These are phyloP conservation scores for Boletus tylopilopsis DNA, from an alignment of 768 basidiomycete species.

Conservation along the genomic window DNA sequence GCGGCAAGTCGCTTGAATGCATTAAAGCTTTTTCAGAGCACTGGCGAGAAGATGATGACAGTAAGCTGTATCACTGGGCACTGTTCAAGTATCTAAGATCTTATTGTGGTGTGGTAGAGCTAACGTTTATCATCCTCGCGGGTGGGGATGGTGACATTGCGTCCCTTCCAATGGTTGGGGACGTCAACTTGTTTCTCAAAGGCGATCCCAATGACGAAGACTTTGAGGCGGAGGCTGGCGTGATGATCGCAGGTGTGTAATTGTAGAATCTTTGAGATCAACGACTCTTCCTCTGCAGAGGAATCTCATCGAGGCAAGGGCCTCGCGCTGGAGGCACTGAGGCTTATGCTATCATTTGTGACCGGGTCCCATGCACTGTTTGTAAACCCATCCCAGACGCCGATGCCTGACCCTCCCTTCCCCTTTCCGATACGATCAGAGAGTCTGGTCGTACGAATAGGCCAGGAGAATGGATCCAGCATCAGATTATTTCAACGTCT, in stretches of 20 bases:
- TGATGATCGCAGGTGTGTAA: constrained; percentile 84
- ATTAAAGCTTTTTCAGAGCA: constrained; percentile 48
- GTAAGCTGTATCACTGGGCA: constrained; percentile 29
- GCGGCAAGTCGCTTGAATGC: neutral
- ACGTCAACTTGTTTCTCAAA: constrained; percentile 88
- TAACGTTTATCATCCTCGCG: constrained; percentile 87
- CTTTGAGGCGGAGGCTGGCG: constrained; percentile 79
- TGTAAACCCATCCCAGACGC: constrained; percentile 10
- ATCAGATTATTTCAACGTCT: constrained; percentile 71
- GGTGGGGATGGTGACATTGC: constrained; percentile 24
- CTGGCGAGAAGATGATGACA: constrained; percentile 87
- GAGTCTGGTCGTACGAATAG: constrained; percentile 66
- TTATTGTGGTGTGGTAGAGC: constrained; percentile 41
- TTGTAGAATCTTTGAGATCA: neutral
- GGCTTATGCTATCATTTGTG: constrained; percentile 65
- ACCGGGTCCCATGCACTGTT: constrained; percentile 39
- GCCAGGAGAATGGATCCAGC: constrained; percentile 63
- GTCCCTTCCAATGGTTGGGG: constrained; percentile 75
- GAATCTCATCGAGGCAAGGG: constrained; percentile 65
- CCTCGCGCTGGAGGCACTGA: constrained; percentile 57
- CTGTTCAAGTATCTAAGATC: neutral
- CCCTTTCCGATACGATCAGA: constrained; percentile 43
- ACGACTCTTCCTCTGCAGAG: constrained; percentile 41
- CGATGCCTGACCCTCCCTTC: constrained; percentile 26
- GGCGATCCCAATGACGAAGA: constrained; percentile 40